These are phyloP conservation scores for Phlyctochytrium arcticum DNA, from an alignment of 192 early-diverging fungal species.

Conservation along the genomic window DNA sequence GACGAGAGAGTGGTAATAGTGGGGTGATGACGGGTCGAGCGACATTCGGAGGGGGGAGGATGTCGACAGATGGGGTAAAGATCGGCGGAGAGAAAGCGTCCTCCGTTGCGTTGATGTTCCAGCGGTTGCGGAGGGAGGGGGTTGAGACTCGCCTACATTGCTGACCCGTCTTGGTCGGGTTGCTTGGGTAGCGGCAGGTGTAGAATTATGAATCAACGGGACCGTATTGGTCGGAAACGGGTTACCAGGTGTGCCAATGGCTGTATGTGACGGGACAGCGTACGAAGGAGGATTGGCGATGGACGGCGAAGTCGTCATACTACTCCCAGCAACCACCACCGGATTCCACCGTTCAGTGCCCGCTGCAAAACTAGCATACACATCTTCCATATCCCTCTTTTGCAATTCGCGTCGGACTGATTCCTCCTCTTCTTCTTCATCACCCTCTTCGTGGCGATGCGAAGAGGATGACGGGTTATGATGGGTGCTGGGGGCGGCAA, in stretches of 20 bases:
- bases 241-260: no score
- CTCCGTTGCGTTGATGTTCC: background rate
- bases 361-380: background rate
- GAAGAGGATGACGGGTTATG: slow-evolving; percentile 12
- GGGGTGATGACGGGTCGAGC: slow-evolving; percentile 10
- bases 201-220: no score
- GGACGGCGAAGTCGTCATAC: no score
- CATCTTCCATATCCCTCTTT: background rate
- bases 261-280: no score
- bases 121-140: background rate
- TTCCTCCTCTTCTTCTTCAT: slow-evolving; percentile 16
- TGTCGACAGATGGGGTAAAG: slow-evolving; percentile 19
- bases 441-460: slow-evolving; percentile 25
- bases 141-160: no score
- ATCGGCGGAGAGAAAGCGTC: slow-evolving; percentile 11
- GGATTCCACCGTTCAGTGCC: background rate
- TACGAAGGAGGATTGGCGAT: no score
- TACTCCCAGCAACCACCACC: slow-evolving; percentile 5
- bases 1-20: slow-evolving; percentile 1
- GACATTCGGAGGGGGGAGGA: slow-evolving; percentile 17
- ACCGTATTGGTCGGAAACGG: no score
- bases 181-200: background rate
- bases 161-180: background rate
- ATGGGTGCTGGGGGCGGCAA: slow-evolving; percentile 55
- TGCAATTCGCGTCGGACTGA: background rate